Base-by-base conservation (phyloP, 177 flowering plant genomes). In the Vitis hybrid region DNA sequence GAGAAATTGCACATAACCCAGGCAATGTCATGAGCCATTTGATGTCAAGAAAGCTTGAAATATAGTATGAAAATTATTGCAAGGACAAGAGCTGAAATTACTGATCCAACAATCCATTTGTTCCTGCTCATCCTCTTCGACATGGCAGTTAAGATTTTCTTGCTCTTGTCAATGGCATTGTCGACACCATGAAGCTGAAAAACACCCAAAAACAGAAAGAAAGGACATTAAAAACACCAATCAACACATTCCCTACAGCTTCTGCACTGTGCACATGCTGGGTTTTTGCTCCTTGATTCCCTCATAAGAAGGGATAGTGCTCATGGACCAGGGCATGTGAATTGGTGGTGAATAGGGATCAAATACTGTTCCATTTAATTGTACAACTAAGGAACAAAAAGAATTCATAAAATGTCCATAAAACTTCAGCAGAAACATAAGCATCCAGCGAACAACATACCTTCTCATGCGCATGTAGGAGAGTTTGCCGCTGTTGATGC, bases 401-500 rank as follows among this genome's bases (percentile, higher is more conserved):
- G 9, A 12, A 56, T 20, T 4, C 55, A 19, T 59, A 33, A 24
- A 54, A 31, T 55, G n/a, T 8, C 31, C 22, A 24, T 31, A 51
- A 70, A 20, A 44, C 15, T 33, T 4, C 51, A 51, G 52, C 20
- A 44, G 18, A 20, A 10, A 20, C 3, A 24, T 28, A 18, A 14
- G 10, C 22, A 9, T 1, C 5, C 3, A 51, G 52, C 18, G 17
- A 47, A 58, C 52, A 11, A 52, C 68, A 52, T 79, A 88, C 99
- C 85, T 87, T 94, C 67, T 33, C 77, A 79, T 92, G 87, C 44
- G 99, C 78, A 76, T 90, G 88, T 49, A 95, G 78, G n/a, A 95
- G 98, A 73, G 98, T 87, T 72, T 95, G 90, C 11, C 98, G 94
- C 71, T 95, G 99, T 66, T 84, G 88, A 72, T 94, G 91, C 81